Conservation (phyloP, 148 eudicot genomes). For the Rheum nobile region DNA sequence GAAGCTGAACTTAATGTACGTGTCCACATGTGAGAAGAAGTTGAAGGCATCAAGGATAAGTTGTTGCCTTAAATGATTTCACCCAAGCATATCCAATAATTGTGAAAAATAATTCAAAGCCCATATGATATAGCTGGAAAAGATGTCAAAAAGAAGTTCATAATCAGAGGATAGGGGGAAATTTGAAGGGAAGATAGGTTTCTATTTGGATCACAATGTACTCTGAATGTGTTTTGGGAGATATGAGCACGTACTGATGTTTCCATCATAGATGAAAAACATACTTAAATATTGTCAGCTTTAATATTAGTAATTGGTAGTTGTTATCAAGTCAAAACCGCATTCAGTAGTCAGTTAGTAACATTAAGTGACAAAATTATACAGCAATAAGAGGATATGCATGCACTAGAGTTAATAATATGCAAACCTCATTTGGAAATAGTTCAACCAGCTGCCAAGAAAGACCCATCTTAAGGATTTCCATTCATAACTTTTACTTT, state of each 20-base stretch:
- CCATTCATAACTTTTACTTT: neutral
- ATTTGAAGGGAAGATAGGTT: neutral
- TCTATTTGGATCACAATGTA: neutral
- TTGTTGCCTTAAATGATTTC: neutral
- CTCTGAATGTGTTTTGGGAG: neutral
- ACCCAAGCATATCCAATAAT: neutral
- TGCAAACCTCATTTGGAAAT: neutral
- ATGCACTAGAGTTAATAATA: too few species aligned
- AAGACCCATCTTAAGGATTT: neutral
- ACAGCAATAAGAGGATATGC: neutral
- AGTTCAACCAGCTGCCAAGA: neutral
- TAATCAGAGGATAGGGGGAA: neutral
- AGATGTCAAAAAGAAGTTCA: neutral
- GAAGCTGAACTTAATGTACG: neutral
- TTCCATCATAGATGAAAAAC: neutral
- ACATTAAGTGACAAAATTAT: neutral
- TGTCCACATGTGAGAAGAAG: neutral
- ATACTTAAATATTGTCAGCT: neutral
- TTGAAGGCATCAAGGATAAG: neutral
- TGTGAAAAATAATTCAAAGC: neutral
- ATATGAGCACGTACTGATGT: neutral
- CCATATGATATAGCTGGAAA: neutral
- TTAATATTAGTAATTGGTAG: neutral
- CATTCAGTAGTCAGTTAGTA: neutral
- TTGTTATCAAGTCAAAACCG: too few species aligned